Evolutionary conservation across 768 basidiomycete species (phyloP).

Genomic region (Gautieria morchelliformis): DNA sequence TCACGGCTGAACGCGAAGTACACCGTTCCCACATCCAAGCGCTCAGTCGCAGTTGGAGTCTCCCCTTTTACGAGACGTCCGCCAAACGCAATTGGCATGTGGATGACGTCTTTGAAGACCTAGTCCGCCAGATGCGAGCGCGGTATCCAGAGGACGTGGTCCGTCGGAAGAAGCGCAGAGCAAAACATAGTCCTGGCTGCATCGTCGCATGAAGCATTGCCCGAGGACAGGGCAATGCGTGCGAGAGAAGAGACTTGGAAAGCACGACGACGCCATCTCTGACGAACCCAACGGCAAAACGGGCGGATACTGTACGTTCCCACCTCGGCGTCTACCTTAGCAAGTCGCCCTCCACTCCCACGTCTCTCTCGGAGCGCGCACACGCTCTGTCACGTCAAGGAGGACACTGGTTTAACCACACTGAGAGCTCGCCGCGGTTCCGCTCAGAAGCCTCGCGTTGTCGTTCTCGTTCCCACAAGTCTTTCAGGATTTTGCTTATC

Average conservation of each 20-base stretch:
- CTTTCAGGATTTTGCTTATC: background rate
- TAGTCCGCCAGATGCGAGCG: conserved; percentile 63
- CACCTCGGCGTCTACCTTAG: background rate
- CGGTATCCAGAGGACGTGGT: conserved; percentile 45
- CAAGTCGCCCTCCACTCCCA: background rate
- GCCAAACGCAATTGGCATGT: conserved; percentile 80
- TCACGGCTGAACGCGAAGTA: conserved; percentile 74
- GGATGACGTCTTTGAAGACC: conserved; percentile 66
- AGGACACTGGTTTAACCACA: no score
- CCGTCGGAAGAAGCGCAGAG: conserved; percentile 23
- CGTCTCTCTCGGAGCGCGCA: background rate
- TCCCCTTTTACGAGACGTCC: conserved; percentile 85
- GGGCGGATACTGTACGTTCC: background rate
- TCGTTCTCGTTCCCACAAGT: background rate
- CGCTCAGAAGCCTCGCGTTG: background rate
- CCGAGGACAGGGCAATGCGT: background rate
- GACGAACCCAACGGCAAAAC: background rate
- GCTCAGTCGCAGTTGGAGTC: conserved; percentile 53
- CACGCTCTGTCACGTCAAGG: background rate
- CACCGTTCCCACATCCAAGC: conserved; percentile 51
- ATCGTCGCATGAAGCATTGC: conserved; percentile 25
- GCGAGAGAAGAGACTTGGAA: background rate
- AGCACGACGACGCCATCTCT: no score
- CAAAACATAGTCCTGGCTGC: conserved; percentile 15
- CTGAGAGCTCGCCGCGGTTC: background rate